Evolutionary conservation across 164 flowering plant genomes (phyloP).

Genomic region (Litsea cubeba): DNA sequence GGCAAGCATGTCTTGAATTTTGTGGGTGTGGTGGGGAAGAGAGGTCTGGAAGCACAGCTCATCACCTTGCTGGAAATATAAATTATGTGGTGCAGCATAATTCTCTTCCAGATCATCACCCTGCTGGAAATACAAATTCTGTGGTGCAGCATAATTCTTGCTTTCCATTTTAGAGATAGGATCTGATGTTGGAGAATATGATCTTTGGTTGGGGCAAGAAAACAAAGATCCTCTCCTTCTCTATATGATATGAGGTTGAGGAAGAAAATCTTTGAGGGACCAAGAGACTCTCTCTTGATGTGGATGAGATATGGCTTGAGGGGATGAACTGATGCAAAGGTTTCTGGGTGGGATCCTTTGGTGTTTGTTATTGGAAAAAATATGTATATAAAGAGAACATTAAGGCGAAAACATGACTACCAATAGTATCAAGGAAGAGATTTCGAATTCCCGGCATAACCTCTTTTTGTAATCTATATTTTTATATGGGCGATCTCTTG

Average conservation of each 20-base stretch:
- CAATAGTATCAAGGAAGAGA: constrained; percentile 4
- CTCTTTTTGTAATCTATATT: background rate
- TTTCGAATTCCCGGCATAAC: background rate
- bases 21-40: background rate
- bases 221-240: too few species aligned
- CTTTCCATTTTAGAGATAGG: background rate
- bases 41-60: constrained; percentile 11
- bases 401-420: background rate
- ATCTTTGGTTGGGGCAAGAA: background rate
- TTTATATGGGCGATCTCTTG: background rate
- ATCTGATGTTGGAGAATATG: background rate
- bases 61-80: constrained; percentile 16
- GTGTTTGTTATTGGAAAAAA: background rate
- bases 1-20: background rate
- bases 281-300: background rate
- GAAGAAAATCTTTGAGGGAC: constrained; percentile 9
- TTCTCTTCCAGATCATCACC: constrained; percentile 15
- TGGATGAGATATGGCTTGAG: background rate
- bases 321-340: background rate
- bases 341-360: background rate
- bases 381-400: background rate
- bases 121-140: constrained; percentile 12
- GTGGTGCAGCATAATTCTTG: constrained; percentile 4
- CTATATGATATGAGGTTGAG: too few species aligned
- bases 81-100: constrained; percentile 3